Evolutionary conservation across 2,329 filamentous ascomycete species (phyloP).

Genomic region (Davidsoniella eucalypti): DNA sequence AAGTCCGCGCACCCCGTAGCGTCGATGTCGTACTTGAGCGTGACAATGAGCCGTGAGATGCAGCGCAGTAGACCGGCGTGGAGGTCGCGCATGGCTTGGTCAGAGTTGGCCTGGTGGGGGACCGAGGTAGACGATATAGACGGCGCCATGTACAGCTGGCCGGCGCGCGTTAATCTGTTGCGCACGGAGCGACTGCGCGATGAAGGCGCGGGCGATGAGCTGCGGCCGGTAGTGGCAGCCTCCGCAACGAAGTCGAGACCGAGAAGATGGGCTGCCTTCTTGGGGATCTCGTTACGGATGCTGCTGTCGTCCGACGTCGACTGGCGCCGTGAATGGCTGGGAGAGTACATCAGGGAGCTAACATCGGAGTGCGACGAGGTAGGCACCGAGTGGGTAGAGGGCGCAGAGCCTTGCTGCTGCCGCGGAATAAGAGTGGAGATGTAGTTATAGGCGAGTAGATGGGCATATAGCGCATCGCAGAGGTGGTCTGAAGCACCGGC

Average conservation of each 20-base stretch:
- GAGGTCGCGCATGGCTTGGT: constrained; percentile 27
- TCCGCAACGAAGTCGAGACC: constrained; percentile 23
- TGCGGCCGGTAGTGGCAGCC: constrained; percentile 13
- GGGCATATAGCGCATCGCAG: constrained; percentile 42
- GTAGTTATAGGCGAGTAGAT: constrained; percentile 44
- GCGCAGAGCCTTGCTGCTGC: constrained; percentile 7
- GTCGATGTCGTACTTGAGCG: constrained; percentile 21
- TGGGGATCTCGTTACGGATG: constrained; percentile 24
- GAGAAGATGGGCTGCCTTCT: constrained; percentile 35
- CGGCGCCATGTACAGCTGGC: not conserved
- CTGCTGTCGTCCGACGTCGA: too few species aligned
- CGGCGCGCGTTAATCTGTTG: not conserved
- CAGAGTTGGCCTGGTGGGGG: constrained; percentile 17
- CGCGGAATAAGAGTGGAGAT: constrained; percentile 22
- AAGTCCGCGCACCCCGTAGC: not conserved
- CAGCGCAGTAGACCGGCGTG: constrained; percentile 34
- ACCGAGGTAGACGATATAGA: not conserved
- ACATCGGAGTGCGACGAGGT: constrained; percentile 14
- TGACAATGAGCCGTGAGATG: constrained; percentile 33
- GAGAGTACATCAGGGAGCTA: constrained; percentile 13
- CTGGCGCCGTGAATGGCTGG: not conserved
- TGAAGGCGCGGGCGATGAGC: constrained; percentile 15
- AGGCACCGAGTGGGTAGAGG: not conserved
- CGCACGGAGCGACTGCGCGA: not conserved
- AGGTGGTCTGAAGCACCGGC: constrained; percentile 35